Evolutionary conservation across 1,139 yeast species (phyloP), one percentile per base, ranked within the genome.

Genomic region (Kurtzmaniella quercitrusa): DNA sequence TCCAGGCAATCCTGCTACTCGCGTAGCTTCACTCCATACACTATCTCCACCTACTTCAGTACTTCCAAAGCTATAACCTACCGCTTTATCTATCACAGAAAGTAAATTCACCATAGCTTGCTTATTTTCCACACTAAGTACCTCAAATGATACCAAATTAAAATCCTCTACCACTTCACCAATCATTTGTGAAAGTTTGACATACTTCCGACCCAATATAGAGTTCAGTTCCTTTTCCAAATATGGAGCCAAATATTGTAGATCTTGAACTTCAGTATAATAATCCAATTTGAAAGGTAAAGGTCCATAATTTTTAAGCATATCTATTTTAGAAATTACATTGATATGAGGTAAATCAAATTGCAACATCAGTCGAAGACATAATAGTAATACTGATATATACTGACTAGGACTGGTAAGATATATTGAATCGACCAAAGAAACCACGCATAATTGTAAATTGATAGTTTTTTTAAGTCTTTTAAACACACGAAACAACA

Each of bases 31-130:
- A 14, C 91, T 86, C 98, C 98, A 94, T 2, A 93, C 82, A 0
- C 94, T 79, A 59, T 94, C 99, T 15, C 98, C 98, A 3, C 97
- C 96, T 12, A 91, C 74, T 54, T 94, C 99, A 29, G 90, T 85
- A 2, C 90, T 69, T 0, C 99, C 99, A 68, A 88, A 90, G 52
- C 87, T 77, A 59, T 94, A 94, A 0, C 99, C 99, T 53, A 84
- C 87, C 2, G 97, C 94, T 58, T 86, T 89, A 59, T 94, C 99
- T 12, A 94, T 79, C 1, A 80, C 71, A 14, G 85, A 75, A 43
- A 93, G 72, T 33, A 94, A 63, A 43, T 83, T 76, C 33, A 93
- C 90, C 98, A 94, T 93, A 31, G 94, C 82, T 50, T 82, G 81
- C 58, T 91, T 91, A 60, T 93, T 94, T 57, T 94, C 98, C 3